Evolutionary conservation across 257 asterid species (phyloP), one percentile per base, ranked within the genome.

Genomic region (Solanum sejunctum): DNA sequence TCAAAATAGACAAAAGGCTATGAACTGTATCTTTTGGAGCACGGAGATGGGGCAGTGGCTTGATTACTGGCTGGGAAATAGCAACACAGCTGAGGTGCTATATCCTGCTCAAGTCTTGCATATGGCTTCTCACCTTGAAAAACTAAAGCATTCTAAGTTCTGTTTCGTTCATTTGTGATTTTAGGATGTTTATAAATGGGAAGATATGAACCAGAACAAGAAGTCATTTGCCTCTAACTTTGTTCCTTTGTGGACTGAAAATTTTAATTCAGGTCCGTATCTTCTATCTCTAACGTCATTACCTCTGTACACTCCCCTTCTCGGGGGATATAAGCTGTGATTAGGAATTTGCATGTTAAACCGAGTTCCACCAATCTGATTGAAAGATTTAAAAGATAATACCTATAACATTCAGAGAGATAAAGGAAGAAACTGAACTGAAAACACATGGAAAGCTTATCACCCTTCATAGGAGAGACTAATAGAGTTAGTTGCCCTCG

Each of bases 1-100:
- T 49, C 77, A 84, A 88, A 89, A 91, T 61, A 88, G 98, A 81
- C 88, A 92, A 71, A 90, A 78, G 85, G 95, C 99, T 12, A 92
- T 97, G 56, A 81, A 91, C 82, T 89, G 97, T 78, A 79, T 95
- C 55, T 79, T 94, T 17, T 97, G 99, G 99, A 93, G 92, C 8
- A 6, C 82, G 2, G 95, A 93, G 83, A 92, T 81, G 92, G 88
- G 92, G 21, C 99, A 97, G 43, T 97, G 99, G 99, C 89, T 91
- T 45, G 99, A 97, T 90, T 95, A 94, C 91, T 94, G 98, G 98
- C 86, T 97, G 77, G 57, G 18, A 47, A 84, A 86, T 66, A 83
- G 86, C 71, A 70, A 80, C 45, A 81, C 85, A 32, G 82, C 88
- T 13, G 77, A 94, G 89, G 96, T 91, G 81, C 84, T 80, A 17